Percentiles rank a stretch among this genome's conserved stretches.
phyloP scores from a whole-genome alignment of 2,329 filamentous ascomycete genomes.

The Trichophyton schoenleinii region DNA sequence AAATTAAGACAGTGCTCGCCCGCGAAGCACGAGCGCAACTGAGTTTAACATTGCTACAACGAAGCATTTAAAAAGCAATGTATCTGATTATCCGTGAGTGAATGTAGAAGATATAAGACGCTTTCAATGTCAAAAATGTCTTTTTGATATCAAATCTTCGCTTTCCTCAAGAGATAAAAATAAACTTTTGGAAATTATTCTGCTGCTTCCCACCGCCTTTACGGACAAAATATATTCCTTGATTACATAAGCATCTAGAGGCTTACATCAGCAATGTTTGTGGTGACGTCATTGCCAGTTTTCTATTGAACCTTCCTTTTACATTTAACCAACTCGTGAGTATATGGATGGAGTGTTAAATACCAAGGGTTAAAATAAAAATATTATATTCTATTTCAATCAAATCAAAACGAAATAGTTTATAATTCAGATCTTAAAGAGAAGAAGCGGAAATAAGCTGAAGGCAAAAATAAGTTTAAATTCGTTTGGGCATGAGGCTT shows the following conservation, averaged over 20 bases:
- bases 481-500: background rate
- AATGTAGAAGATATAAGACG: background rate
- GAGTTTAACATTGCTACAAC: slow-evolving; percentile 6
- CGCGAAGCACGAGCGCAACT: slow-evolving; percentile 4
- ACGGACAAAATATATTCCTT: background rate
- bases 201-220: background rate
- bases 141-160: background rate
- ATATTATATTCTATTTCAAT: background rate
- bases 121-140: background rate
- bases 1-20: background rate
- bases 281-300: background rate
- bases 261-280: background rate
- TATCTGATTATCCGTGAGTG: background rate
- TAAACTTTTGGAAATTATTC: background rate
- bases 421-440: background rate
- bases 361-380: background rate
- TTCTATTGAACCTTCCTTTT: background rate
- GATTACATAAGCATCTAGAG: background rate
- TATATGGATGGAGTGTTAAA: background rate
- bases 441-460: background rate
- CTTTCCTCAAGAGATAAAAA: background rate
- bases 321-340: background rate
- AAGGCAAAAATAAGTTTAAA: background rate
- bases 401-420: background rate
- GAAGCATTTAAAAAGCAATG: slow-evolving; percentile 6